phyloP scores from a whole-genome alignment of 2,329 filamentous ascomycete species.

The Sarocladiaceae sp. region DNA sequence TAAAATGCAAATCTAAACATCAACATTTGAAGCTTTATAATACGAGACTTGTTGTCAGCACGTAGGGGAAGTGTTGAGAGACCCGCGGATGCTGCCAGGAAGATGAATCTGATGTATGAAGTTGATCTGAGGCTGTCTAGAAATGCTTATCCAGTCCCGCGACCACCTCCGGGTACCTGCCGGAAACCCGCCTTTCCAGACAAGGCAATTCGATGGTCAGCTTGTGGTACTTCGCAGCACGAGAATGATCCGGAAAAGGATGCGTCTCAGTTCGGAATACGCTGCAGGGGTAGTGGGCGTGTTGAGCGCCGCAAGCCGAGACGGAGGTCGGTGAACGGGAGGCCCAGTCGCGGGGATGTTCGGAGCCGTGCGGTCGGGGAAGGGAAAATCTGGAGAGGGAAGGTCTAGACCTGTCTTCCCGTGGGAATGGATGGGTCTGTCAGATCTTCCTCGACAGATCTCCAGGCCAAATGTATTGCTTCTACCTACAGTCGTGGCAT shows the following conservation, averaged over 20 bases:
- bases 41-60: too few relatives aligned
- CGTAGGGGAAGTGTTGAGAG: too few relatives aligned
- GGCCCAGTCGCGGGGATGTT: neutral
- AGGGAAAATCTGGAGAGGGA: neutral
- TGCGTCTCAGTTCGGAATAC: neutral
- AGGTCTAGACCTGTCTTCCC: neutral
- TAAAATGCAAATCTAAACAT: neutral
- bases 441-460: too few relatives aligned
- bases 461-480: too few relatives aligned
- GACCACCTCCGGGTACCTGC: too few relatives aligned
- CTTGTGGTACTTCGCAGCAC: too few relatives aligned
- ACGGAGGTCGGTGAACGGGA: constrained; percentile 8
- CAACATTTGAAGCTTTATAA: too few relatives aligned
- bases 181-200: neutral
- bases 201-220: too few relatives aligned
- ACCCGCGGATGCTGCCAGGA: too few relatives aligned
- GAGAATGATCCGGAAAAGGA: constrained; percentile 4
- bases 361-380: constrained; percentile 9
- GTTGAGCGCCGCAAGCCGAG: neutral
- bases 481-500: too few relatives aligned
- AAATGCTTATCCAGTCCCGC: too few relatives aligned
- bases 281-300: neutral
- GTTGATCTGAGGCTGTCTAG: too few relatives aligned
- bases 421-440: neutral
- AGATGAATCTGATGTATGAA: neutral